These are phyloP conservation scores for Saccharomycodes ludwigii DNA, from an alignment of 805 yeast species.

Conservation along the genomic window DNA sequence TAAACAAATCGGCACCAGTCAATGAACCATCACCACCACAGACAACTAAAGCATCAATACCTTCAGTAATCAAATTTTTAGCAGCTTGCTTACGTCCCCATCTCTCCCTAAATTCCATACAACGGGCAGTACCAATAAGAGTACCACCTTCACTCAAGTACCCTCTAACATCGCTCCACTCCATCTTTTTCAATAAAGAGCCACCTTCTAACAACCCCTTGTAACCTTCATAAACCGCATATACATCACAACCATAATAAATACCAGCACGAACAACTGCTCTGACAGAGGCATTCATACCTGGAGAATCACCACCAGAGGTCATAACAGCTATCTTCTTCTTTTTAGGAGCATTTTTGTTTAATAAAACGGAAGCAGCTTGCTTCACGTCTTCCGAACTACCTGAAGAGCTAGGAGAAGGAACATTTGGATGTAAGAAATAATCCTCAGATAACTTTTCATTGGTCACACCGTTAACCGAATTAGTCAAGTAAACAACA, in stretches of 20 bases:
- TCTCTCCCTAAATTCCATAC: slow-evolving; percentile 73
- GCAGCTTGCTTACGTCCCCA: slow-evolving; percentile 78
- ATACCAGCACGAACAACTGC: slow-evolving; percentile 93
- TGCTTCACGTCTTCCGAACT: no score
- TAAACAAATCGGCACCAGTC: slow-evolving; percentile 92
- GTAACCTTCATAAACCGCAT: slow-evolving; percentile 89
- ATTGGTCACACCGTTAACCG: no score
- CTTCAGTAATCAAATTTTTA: slow-evolving; percentile 68
- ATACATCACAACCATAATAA: slow-evolving; percentile 77
- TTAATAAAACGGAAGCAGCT: no score
- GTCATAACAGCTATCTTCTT: slow-evolving; percentile 89
- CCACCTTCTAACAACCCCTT: slow-evolving; percentile 89
- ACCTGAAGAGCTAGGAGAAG: no score
- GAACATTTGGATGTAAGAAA: no score
- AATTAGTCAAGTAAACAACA: no score
- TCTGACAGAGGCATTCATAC: slow-evolving; percentile 94
- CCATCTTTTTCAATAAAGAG: slow-evolving; percentile 58
- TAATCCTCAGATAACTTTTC: no score
- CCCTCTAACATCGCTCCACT: slow-evolving; percentile 93
- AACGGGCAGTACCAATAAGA: slow-evolving; percentile 90
- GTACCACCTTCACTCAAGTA: slow-evolving; percentile 92
- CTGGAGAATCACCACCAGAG: slow-evolving; percentile 98
- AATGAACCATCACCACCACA: slow-evolving; percentile 99
- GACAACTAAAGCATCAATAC: slow-evolving; percentile 89
- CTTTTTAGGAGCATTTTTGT: slow-evolving; percentile 14